Evolutionary conservation across 73 alveolate genomes (phyloP), one percentile per base, ranked within the genome.

Genomic region (Symbiodinium natans): DNA sequence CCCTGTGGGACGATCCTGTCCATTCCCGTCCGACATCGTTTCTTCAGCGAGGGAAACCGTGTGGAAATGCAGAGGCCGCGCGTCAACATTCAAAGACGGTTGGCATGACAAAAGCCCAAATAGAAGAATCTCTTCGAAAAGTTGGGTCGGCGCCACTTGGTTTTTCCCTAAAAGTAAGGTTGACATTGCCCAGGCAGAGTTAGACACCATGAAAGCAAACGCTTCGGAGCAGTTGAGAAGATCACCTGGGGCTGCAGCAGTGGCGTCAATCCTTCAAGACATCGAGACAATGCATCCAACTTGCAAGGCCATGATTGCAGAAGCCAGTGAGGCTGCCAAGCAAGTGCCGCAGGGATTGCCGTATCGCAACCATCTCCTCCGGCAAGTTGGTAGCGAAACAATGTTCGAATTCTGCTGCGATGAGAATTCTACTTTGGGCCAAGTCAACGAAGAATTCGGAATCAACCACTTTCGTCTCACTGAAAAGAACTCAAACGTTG

Each of bases 331-430:
- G 2, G 74, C 74, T n/a, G 31, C 25, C 25, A 19, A 56, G 31
- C 74, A 56, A 46, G 59, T 46, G 59, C 59, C 59, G 13, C 59
- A 46, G 59, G 59, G 59, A 9, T 56, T 56, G 33, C 74, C 74
- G 31, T 8, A 56, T 56, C 74, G 31, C 25, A 56, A 19, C 15
- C 74, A 56, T 11, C 74, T 8, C 31, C 33, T 11, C 31, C 5
- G 74, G 15, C 74, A 19, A 3, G 74, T 19, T 19, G 74, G 31
- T 11, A 19, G 31, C 71, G 41, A 38, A 59, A 41, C 39, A n/a
- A 52, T 86, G 93, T 86, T 86, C 34, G 93, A 86, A 17, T 88
- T 88, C 21, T 88, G 95, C n/a, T 88, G 95, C 43, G 33, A 40
- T 2, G 38, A 19, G 2, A 48, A 59, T 9, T 88, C 95, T 0